Base-by-base conservation (phyloP, 2,329 filamentous ascomycete species). In the Parafenestella ontariensis region DNA sequence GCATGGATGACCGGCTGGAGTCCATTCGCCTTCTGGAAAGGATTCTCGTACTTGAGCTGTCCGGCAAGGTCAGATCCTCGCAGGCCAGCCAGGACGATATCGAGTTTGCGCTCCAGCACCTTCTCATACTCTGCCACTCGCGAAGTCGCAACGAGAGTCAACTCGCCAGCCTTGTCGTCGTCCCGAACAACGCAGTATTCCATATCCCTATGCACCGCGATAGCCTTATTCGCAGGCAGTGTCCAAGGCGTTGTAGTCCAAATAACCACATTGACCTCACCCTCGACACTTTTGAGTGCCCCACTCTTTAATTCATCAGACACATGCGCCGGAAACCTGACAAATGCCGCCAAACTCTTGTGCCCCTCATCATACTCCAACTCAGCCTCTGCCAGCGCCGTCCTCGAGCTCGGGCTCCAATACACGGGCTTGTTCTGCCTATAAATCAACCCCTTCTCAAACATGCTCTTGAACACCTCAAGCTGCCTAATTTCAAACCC, bases 241-340 rank as follows among this genome's bases (percentile, higher is more conserved):
- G 95, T 99, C 95, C 95, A 99, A 0, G 95, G 95, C 0, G 95
- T 99, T 0, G 95, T 99, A 1, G 95, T 99, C 95, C 95, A 99
- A 46, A 98, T 91, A n/a, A 95, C 83, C n/a, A 90, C 91, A 72
- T 84, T 89, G 10, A 97, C 24, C 0, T 64, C 54, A 1, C 59
- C 59, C 3, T 49, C 11, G 0, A 72, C 43, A 24, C 33, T 39
- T 37, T 51, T 57, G 46, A 79, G 69, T 20, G 78, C 54, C 5
- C 64, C 75, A 7, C 77, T 66, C 42, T 69, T 67, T 21, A 88
- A 63, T 21, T 76, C 69, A 7, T 77, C 69, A 0, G 82, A 78
- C 11, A 76, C 66, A 0, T 75, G 74, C 24, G 97, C 81, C 0
- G 88, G 90, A 67, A 96, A 96, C 55, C 86, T 88, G 40, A 99